Percentiles rank a stretch among this genome's conserved stretches.
Conservation (phyloP, 2,329 filamentous ascomycete genomes). For the Trichoderma arundinaceum region DNA sequence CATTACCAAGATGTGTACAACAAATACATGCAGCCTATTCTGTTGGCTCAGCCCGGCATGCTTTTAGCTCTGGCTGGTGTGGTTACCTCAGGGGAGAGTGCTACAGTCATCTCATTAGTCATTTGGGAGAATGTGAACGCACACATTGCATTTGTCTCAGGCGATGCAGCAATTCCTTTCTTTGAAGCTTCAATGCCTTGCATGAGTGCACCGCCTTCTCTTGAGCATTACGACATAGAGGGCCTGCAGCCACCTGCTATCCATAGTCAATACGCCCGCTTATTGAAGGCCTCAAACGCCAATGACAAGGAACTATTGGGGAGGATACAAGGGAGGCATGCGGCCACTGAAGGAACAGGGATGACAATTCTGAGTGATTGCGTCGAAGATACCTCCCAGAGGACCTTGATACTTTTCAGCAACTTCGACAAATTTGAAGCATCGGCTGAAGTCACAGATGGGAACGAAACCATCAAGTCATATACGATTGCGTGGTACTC, state of each 20-base stretch:
- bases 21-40: conserved; percentile 1
- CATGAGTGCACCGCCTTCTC: background rate
- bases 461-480: background rate
- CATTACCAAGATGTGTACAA: conserved; percentile 17
- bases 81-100: background rate
- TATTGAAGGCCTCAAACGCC: conserved; percentile 1
- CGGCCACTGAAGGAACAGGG: background rate
- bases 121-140: conserved; percentile 5
- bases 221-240: conserved; percentile 5
- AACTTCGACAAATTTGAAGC: background rate
- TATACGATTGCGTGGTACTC: background rate
- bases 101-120: background rate
- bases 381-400: conserved; percentile 8
- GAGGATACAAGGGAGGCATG: background rate
- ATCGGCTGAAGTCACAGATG: background rate
- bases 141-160: background rate
- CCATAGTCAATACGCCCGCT: background rate
- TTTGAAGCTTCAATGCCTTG: background rate
- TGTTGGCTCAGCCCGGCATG: conserved; percentile 1
- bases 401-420: background rate
- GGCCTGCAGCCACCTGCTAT: background rate
- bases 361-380: conserved; percentile 1
- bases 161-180: background rate
- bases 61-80: background rate
- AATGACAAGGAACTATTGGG: background rate